A percentile compares a stretch with the other conserved stretches of the same genome.
Evolutionary conservation across 2,329 filamentous ascomycete genomes (phyloP).

Genomic region (Colletotrichum liriopes): DNA sequence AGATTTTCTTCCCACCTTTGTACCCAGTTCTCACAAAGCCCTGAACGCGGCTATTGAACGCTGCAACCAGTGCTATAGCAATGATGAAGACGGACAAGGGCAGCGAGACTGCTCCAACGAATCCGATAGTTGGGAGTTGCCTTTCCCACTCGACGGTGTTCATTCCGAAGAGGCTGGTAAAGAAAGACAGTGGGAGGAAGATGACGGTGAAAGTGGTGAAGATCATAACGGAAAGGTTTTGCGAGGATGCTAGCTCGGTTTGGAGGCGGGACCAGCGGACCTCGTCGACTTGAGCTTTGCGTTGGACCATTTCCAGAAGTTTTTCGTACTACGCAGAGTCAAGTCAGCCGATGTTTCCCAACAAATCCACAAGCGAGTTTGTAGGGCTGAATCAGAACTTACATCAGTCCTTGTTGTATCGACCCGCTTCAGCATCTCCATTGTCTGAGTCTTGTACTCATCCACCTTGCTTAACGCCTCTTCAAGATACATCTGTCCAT

Average conservation of each 20-base stretch:
- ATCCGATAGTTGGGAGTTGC: conserved; percentile 59
- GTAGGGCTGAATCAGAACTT: background rate
- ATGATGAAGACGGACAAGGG: conserved; percentile 67
- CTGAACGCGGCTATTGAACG: conserved; percentile 67
- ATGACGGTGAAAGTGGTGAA: conserved; percentile 77
- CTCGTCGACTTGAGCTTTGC: conserved; percentile 77
- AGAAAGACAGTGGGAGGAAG: conserved; percentile 76
- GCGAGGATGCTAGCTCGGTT: conserved; percentile 73
- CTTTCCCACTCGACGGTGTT: conserved; percentile 75
- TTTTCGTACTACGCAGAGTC: conserved; percentile 66
- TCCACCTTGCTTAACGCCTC: conserved; percentile 68
- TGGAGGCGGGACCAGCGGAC: conserved; percentile 74
- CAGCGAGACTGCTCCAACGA: conserved; percentile 65
- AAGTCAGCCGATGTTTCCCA: accelerated
- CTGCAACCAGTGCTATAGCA: conserved; percentile 65
- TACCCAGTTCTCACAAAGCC: conserved; percentile 49
- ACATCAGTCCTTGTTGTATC: conserved; percentile 70
- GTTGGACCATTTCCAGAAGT: conserved; percentile 77
- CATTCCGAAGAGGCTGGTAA: conserved; percentile 77
- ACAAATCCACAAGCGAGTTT: too few species aligned
- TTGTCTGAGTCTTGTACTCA: conserved; percentile 68
- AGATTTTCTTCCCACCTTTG: background rate
- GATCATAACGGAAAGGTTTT: conserved; percentile 76
- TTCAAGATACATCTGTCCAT: conserved; percentile 59
- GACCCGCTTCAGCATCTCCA: conserved; percentile 73